Base-by-base conservation (phyloP, 148 eudicot species). In the Polygonum aviculare region DNA sequence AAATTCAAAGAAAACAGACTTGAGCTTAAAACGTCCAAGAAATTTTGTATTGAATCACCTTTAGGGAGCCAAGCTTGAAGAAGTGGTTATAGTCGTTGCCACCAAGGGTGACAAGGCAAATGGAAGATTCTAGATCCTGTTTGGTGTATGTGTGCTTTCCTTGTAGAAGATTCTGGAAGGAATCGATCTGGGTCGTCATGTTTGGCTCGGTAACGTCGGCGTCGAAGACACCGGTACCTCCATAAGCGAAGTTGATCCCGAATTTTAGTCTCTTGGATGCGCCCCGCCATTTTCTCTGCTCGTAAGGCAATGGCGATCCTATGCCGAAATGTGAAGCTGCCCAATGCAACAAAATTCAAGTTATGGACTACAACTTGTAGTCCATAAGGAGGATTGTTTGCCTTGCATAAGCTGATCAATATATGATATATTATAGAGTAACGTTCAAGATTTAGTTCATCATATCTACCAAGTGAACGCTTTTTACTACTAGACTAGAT, bases 151-250 rank as follows among this genome's bases (percentile, higher is more conserved):
- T 14, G 18, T 78, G 79, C 44, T 19, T 69, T 18, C 63, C 81
- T 8, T 77, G 60, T 35, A 83, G 62, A 12, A 83, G 70, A 39
- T 60, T 72, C 65, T 82, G 65, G 38, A 88, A 85, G 38, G 74
- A 71, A 26, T 81, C 60, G 22, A 84, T 84, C 44, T 84, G 86
- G 1, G 80, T 19, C 26, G 78, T 75, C 84, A 89, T 79, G 76
- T 89, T 89, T 52, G 93, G 93, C 10, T 77, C 80, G 6, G 75
- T 3, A 0, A 79, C 62, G 5, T 76, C 65, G 7, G 88, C 84
- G 76, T 89, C 72, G 75, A 89, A 89, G 10, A 89, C 93, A 39
- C 91, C 94, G 3, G 88, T 88, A 36, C 94, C 94, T 76, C 91
- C 94, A 49, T 80, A 88, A 1, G 94, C 91, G 74, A 88, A 90